phyloP scores from a whole-genome alignment of 257 asterid genomes.

The Knoxia roxburghii region DNA sequence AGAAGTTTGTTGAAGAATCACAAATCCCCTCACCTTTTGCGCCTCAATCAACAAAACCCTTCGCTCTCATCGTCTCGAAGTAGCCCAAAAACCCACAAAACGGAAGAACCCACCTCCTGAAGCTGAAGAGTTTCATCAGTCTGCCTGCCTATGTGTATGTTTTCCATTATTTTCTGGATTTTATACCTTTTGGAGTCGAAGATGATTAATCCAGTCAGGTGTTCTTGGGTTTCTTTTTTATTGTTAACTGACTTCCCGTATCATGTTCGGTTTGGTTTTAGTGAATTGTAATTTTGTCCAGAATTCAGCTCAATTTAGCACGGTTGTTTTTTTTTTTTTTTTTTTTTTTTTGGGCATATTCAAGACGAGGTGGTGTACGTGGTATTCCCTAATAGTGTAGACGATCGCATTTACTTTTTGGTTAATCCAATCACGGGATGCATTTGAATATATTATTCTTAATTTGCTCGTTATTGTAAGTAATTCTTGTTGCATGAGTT shows the following conservation, averaged over 20 bases:
- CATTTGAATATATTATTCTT: background rate
- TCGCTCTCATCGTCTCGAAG: background rate
- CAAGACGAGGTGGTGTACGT: too few relatives aligned
- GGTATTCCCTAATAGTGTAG: background rate
- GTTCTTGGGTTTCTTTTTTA: background rate
- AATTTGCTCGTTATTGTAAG: background rate
- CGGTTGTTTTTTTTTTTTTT: background rate
- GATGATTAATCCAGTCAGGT: background rate
- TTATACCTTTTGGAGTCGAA: too few relatives aligned
- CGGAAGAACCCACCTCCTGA: background rate
- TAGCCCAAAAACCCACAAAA: background rate
- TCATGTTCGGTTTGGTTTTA: background rate
- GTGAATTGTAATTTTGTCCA: background rate
- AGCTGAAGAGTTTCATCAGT: background rate
- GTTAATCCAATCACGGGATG: background rate
- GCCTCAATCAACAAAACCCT: background rate
- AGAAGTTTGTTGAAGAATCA: background rate
- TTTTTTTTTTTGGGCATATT: too few relatives aligned
- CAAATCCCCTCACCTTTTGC: background rate
- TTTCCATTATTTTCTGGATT: too few relatives aligned
- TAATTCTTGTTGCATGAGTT: background rate
- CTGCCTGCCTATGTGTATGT: too few relatives aligned
- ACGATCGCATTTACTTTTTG: background rate
- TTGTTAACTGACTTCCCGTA: background rate
- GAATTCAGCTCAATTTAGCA: slow-evolving; percentile 1